A percentile compares a stretch with the other conserved stretches of the same genome.
These are phyloP conservation scores for Trametopsis cervina DNA, from an alignment of 768 basidiomycete genomes.

Conservation along the genomic window DNA sequence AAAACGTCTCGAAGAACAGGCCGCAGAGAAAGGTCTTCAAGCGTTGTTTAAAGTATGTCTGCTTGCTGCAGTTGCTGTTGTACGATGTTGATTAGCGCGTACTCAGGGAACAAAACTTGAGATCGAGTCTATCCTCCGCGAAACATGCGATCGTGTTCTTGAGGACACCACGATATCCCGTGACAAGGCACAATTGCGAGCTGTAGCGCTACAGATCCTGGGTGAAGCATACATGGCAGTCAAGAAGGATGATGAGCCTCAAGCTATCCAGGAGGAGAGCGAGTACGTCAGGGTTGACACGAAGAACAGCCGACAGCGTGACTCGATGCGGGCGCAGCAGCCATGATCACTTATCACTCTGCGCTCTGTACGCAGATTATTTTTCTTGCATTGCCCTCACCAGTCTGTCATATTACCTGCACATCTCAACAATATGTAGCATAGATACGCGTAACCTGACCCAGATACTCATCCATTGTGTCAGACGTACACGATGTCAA, in stretches of 20 bases:
- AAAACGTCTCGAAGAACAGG: conserved; percentile 81
- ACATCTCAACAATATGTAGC: neutral
- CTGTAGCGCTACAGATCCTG: conserved; percentile 76
- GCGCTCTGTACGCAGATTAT: neutral
- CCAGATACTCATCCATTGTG: no score
- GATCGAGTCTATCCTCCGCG: conserved; percentile 81
- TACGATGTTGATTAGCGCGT: neutral
- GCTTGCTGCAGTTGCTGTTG: neutral
- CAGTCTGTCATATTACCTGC: no score
- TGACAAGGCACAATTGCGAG: conserved; percentile 61
- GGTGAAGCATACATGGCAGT: conserved; percentile 74
- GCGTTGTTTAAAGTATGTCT: conserved; percentile 76
- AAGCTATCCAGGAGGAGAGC: conserved; percentile 44
- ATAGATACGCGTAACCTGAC: neutral
- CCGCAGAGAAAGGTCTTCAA: conserved; percentile 87
- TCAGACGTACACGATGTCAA: no score
- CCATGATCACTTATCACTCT: neutral
- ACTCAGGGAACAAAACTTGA: conserved; percentile 83
- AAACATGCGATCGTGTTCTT: conserved; percentile 80
- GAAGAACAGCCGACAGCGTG: conserved; percentile 49
- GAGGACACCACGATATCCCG: conserved; percentile 46
- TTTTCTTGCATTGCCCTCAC: neutral
- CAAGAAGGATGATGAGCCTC: conserved; percentile 37
- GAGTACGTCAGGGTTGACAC: conserved; percentile 84
- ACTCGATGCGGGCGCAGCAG: conserved; percentile 11